These are phyloP conservation scores for Colletotrichum liriopes DNA, from an alignment of 2,329 filamentous ascomycete genomes.

Conservation along the genomic window DNA sequence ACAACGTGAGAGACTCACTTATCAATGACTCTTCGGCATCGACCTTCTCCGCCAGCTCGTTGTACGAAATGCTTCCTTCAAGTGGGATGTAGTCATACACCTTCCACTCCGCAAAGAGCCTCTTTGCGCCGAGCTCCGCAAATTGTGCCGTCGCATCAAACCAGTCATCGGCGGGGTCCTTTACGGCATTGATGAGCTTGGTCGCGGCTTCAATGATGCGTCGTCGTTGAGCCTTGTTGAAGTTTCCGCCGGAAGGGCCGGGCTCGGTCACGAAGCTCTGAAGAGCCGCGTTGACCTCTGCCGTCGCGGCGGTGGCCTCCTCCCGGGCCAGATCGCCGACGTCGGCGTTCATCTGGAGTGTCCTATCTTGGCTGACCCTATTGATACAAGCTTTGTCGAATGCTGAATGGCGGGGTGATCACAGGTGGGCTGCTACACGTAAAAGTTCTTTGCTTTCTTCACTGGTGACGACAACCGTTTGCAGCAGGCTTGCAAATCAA, in stretches of 20 bases:
- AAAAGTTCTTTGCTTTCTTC: not conserved
- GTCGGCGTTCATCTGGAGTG: conserved; percentile 11
- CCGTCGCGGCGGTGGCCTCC: conserved; percentile 30
- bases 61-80: conserved; percentile 49
- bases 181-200: conserved; percentile 24
- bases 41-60: conserved; percentile 50
- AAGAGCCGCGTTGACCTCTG: conserved; percentile 31
- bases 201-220: conserved; percentile 38
- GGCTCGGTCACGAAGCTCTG: conserved; percentile 11
- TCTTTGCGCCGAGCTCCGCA: conserved; percentile 32
- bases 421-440: not conserved
- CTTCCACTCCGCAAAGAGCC: conserved; percentile 53
- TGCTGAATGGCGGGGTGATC: too few relatives aligned
- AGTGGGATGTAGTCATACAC: conserved; percentile 53
- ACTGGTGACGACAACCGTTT: not conserved
- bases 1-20: conserved; percentile 29
- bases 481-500: not conserved
- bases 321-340: conserved; percentile 16
- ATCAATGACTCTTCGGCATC: conserved; percentile 50
- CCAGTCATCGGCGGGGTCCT: conserved; percentile 37
- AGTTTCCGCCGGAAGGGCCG: conserved; percentile 13
- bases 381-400: not conserved
- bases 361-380: too few relatives aligned
- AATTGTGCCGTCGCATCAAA: conserved; percentile 32
- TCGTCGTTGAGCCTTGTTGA: conserved; percentile 31